These are phyloP conservation scores for Septoria linicola DNA, from an alignment of 2,329 filamentous ascomycete species.

Conservation along the genomic window DNA sequence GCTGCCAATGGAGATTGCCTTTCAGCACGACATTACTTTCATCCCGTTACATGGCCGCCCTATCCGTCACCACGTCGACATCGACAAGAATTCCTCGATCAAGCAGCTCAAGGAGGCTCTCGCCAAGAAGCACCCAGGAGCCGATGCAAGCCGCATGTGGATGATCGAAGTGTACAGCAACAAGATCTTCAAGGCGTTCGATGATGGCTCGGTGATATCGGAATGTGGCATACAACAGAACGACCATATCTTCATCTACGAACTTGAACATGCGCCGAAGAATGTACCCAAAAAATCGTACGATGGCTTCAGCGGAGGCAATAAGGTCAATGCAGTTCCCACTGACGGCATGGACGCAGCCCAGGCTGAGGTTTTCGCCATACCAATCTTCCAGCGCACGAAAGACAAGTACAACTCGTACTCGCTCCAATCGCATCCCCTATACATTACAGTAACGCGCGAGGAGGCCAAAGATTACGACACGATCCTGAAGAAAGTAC, in stretches of 20 bases:
- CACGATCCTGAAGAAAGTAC: slow-evolving; percentile 72
- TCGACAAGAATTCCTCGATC: slow-evolving; percentile 73
- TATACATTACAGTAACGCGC: slow-evolving; percentile 72
- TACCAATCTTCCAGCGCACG: slow-evolving; percentile 67
- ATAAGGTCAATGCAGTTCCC: slow-evolving; percentile 49
- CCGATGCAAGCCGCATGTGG: slow-evolving; percentile 65
- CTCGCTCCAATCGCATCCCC: slow-evolving; percentile 30
- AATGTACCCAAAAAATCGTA: slow-evolving; percentile 63
- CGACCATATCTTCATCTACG: slow-evolving; percentile 69
- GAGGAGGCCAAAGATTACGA: slow-evolving; percentile 71
- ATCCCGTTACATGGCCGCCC: slow-evolving; percentile 72
- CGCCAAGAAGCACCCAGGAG: slow-evolving; percentile 52
- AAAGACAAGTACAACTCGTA: slow-evolving; percentile 46
- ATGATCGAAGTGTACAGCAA: slow-evolving; percentile 78
- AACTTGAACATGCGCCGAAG: slow-evolving; percentile 75
- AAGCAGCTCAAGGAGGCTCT: slow-evolving; percentile 65
- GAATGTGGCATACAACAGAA: slow-evolving; percentile 65
- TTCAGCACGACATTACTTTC: slow-evolving; percentile 72
- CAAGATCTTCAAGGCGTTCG: slow-evolving; percentile 83
- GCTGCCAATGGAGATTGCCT: slow-evolving; percentile 80
- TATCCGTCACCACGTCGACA: slow-evolving; percentile 71
- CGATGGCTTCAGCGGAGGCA: slow-evolving; percentile 40
- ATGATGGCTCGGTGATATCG: slow-evolving; percentile 65
- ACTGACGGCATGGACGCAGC: slow-evolving; percentile 56
- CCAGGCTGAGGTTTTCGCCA: slow-evolving; percentile 64